Percentiles rank a stretch among this genome's conserved stretches.
phyloP scores from a whole-genome alignment of 1,284 basidiomycete species.

The Erythrobasidium hasegawianum region DNA sequence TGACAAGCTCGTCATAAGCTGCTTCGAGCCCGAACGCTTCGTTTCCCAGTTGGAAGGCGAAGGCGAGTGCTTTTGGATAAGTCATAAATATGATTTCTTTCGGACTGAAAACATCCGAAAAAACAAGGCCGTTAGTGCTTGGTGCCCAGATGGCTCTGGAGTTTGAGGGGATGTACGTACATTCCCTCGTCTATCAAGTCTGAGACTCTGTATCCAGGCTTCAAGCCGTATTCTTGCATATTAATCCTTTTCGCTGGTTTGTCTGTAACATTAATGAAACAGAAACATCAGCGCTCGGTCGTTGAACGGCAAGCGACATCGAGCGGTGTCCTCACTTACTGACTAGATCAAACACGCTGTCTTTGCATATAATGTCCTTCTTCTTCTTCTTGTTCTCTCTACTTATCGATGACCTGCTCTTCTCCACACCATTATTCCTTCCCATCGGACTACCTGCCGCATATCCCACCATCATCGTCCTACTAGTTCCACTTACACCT shows the following conservation, averaged over 20 bases:
- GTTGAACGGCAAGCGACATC: too few species aligned
- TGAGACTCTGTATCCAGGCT: not conserved
- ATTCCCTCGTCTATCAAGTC: conserved; percentile 9
- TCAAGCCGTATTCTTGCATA: conserved; percentile 21
- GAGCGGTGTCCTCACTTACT: too few species aligned
- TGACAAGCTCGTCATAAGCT: conserved; percentile 33
- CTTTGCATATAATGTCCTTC: conserved; percentile 2
- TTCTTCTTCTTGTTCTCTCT: not conserved
- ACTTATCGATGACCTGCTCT: too few species aligned
- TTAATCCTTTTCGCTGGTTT: conserved; percentile 1
- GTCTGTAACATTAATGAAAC: too few species aligned
- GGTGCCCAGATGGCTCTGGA: too few species aligned
- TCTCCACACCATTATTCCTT: too few species aligned
- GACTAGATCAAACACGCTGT: conserved; percentile 26
- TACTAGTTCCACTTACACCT: too few species aligned
- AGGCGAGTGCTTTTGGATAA: conserved; percentile 16
- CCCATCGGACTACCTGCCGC: not conserved
- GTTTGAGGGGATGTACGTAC: not conserved
- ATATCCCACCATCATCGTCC: too few species aligned
- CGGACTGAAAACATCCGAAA: too few species aligned
- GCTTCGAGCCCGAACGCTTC: conserved; percentile 12
- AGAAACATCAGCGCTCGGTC: too few species aligned
- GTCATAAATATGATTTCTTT: conserved; percentile 38
- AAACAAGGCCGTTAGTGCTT: too few species aligned
- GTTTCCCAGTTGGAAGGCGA: conserved; percentile 27